Conservation (phyloP, 2,329 filamentous ascomycete genomes). For the Aspergillus piperis region DNA sequence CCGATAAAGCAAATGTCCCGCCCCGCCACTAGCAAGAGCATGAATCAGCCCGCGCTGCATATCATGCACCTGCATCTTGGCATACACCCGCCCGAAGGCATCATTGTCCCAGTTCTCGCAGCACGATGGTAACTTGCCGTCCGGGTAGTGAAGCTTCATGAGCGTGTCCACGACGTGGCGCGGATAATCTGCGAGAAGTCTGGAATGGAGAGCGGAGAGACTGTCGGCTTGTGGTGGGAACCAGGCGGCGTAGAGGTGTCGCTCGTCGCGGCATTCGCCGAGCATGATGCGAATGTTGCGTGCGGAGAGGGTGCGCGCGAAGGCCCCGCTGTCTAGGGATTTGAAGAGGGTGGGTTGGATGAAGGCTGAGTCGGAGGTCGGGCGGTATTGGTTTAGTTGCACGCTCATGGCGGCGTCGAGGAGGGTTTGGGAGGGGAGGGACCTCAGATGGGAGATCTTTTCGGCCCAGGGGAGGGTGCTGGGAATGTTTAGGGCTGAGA, state of each 20-base stretch:
- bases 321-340: slow-evolving; percentile 52
- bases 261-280: slow-evolving; percentile 59
- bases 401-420: slow-evolving; percentile 47
- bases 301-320: slow-evolving; percentile 47
- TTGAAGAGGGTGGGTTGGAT: slow-evolving; percentile 47
- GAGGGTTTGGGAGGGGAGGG: slow-evolving; percentile 41
- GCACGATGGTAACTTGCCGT: slow-evolving; percentile 39
- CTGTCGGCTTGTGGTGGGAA: slow-evolving; percentile 47
- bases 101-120: slow-evolving; percentile 50
- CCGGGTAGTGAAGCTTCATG: slow-evolving; percentile 48
- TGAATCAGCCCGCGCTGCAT: slow-evolving; percentile 55
- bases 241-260: slow-evolving; percentile 54
- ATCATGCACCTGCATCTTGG: slow-evolving; percentile 58
- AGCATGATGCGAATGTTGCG: slow-evolving; percentile 54
- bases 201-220: slow-evolving; percentile 44
- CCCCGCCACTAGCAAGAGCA: slow-evolving; percentile 46
- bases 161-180: slow-evolving; percentile 46
- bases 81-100: slow-evolving; percentile 57
- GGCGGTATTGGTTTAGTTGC: slow-evolving; percentile 56
- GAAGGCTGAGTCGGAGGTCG: slow-evolving; percentile 53
- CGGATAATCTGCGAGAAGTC: slow-evolving; percentile 58
- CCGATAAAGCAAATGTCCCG: slow-evolving; percentile 50
- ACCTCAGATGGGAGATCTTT: slow-evolving; percentile 51
- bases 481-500: slow-evolving; percentile 49
- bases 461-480: slow-evolving; percentile 39